Percentiles rank a stretch among this genome's conserved stretches.
Conservation (phyloP, 2,329 filamentous ascomycete genomes). For the Monosporascus sp. region DNA sequence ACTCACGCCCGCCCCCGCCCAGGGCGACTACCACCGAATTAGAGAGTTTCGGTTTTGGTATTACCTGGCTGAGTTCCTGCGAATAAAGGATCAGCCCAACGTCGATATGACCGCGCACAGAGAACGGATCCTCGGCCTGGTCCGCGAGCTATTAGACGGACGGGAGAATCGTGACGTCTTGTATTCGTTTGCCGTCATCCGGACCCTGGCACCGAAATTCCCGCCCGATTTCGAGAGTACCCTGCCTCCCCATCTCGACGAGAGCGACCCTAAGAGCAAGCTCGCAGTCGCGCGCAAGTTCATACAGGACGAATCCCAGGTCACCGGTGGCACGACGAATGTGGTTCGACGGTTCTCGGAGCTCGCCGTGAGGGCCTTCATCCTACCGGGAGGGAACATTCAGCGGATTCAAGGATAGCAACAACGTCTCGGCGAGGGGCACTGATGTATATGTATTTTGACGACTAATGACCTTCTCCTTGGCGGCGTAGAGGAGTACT, state of each 20-base stretch:
- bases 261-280: constrained; percentile 61
- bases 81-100: constrained; percentile 52
- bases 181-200: constrained; percentile 79
- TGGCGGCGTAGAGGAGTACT: too few relatives aligned
- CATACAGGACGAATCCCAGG: constrained; percentile 58
- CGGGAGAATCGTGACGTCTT: constrained; percentile 86
- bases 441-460: neutral
- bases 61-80: constrained; percentile 66
- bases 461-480: too few relatives aligned
- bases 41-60: constrained; percentile 80
- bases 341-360: constrained; percentile 66
- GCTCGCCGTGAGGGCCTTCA: constrained; percentile 57
- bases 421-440: neutral
- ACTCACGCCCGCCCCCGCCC: constrained; percentile 43
- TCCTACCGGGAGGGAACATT: constrained; percentile 48
- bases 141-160: constrained; percentile 69
- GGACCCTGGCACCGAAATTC: constrained; percentile 65
- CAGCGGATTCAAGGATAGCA: too few relatives aligned
- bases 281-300: constrained; percentile 66
- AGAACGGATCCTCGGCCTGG: constrained; percentile 58
- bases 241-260: constrained; percentile 56
- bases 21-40: constrained; percentile 47
- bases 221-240: constrained; percentile 53
- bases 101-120: constrained; percentile 49
- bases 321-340: constrained; percentile 66